Base-by-base conservation (phyloP, 106 monocot genomes). In the Ottelia alismoides region DNA sequence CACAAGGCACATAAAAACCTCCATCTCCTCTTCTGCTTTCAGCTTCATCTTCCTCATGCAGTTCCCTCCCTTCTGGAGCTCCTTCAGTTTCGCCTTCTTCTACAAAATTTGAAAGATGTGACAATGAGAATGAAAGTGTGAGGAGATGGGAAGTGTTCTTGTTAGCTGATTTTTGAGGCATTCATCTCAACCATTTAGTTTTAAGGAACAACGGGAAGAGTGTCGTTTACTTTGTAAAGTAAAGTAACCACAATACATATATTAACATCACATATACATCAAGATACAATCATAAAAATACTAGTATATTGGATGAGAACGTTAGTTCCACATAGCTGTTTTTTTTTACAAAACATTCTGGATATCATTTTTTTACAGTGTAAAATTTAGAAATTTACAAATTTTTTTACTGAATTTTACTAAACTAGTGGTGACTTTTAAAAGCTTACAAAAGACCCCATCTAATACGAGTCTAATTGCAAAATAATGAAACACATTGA, bases 61-160 rank as follows among this genome's bases (percentile, higher is more conserved):
- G 10, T 62, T 72, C 4, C 69, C 19, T 2, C 60, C 32, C 65
- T 60, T 65, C 47, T 61, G 58, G 6, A 96, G 73, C 14, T 89
- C 96, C 31, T 85, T 82, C 22, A 96, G 63, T 74, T 66, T 83
- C 50, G 52, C 18, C 45, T 87, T 87, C 69, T 87, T 92, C 92
- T 92, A 79, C 62, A 51, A 31, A n/a, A n/a, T n/a, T n/a, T n/a
- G n/a, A n/a, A n/a, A n/a, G n/a, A n/a, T n/a, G n/a, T n/a, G n/a
- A n/a, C 56, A 18, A 25, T 11, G 10, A n/a, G 30, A 25, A 57
- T 57, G 10, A 28, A 9, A 22, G 24, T 53, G 22, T 53, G 20
- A 27, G 7, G 9, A 48, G 3, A 11, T 48, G 20, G 3, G 20
- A n/a, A 48, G 3, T 3, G 16, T n/a, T 11, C 48, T 48, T n/a